These are phyloP conservation scores for Truncatella angustata DNA, from an alignment of 2,329 filamentous ascomycete species.

Conservation along the genomic window DNA sequence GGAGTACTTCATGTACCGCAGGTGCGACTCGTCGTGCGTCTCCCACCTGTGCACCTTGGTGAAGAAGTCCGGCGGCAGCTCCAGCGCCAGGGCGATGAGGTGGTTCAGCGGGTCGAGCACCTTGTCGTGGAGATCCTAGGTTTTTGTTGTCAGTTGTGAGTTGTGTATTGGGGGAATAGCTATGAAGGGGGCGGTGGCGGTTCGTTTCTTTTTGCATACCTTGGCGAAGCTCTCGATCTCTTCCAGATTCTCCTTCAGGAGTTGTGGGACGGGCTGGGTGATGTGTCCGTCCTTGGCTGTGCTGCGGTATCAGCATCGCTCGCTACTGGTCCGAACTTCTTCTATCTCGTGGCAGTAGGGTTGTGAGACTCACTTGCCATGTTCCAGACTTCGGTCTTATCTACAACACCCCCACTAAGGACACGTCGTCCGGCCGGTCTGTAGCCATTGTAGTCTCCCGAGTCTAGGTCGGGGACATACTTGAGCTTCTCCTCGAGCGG, in stretches of 20 bases:
- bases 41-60: conserved; percentile 17
- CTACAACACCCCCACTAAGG: conserved; percentile 10
- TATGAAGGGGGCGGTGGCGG: not conserved
- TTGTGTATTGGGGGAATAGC: not conserved
- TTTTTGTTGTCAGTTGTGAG: not conserved
- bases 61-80: conserved; percentile 17
- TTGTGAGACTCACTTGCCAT: conserved; percentile 14
- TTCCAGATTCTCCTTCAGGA: conserved; percentile 46
- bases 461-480: conserved; percentile 44
- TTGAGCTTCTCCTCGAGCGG: conserved; percentile 60
- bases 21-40: conserved; percentile 18
- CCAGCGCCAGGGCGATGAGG: conserved; percentile 17
- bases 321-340: too few relatives aligned
- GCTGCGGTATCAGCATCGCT: not conserved
- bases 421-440: conserved; percentile 40
- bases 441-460: conserved; percentile 57
- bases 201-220: conserved; percentile 9
- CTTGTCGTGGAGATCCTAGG: conserved; percentile 16
- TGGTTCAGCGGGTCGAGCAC: conserved; percentile 18
- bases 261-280: conserved; percentile 29
- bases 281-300: conserved; percentile 15
- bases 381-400: conserved; percentile 18
- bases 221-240: conserved; percentile 57
- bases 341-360: not conserved
- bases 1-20: conserved; percentile 49